Percentiles rank a stretch among this genome's conserved stretches.
Conservation (phyloP, 2,329 filamentous ascomycete species). For the Stagonosporopsis rhizophila region DNA sequence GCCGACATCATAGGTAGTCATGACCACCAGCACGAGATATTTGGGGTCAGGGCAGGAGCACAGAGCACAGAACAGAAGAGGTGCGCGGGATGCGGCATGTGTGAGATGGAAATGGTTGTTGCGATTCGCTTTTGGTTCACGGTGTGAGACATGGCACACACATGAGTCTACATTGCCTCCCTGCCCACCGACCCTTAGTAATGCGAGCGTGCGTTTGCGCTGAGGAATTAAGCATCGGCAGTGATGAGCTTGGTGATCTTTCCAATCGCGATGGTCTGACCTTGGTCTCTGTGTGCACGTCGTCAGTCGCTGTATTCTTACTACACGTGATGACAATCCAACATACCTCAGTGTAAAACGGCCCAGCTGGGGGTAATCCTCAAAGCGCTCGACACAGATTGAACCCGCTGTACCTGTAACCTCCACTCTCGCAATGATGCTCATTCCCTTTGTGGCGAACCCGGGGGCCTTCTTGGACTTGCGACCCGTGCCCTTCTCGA, state of each 20-base stretch:
- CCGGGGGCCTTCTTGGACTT: slow-evolving; percentile 94
- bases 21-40: too few relatives aligned
- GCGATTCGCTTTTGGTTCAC: slow-evolving; percentile 16
- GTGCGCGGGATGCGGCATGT: too few relatives aligned
- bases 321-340: too few relatives aligned
- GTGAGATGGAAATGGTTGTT: not conserved
- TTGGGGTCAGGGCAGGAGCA: too few relatives aligned
- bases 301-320: slow-evolving; percentile 33
- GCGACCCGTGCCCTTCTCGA: slow-evolving; percentile 91
- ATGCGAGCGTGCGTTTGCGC: not conserved
- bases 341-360: slow-evolving; percentile 40
- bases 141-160: not conserved
- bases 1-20: not conserved
- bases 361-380: slow-evolving; percentile 82
- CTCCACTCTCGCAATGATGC: slow-evolving; percentile 91
- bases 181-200: not conserved
- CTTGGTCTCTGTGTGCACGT: slow-evolving; percentile 60
- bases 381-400: slow-evolving; percentile 92
- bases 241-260: slow-evolving; percentile 92
- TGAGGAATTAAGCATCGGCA: slow-evolving; percentile 21
- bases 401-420: slow-evolving; percentile 83
- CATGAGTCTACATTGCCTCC: not conserved
- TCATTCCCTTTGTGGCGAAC: slow-evolving; percentile 81
- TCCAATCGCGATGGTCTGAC: slow-evolving; percentile 98
- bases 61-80: too few relatives aligned